These are phyloP conservation scores for Cladosporium velox DNA, from an alignment of 2,329 filamentous ascomycete species.

Conservation along the genomic window DNA sequence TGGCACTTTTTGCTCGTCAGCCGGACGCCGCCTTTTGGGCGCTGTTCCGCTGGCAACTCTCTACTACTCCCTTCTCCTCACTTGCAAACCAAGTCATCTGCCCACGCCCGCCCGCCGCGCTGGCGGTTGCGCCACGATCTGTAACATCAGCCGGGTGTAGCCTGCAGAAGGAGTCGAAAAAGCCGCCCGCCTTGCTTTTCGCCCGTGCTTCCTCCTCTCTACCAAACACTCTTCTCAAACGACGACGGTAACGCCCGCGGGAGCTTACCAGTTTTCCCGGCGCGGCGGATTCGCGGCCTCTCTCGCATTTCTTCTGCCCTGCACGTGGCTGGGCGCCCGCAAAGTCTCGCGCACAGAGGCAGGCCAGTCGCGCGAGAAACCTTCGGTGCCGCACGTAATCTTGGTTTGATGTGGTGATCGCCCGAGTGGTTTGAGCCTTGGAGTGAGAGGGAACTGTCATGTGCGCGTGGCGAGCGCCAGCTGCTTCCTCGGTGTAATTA, in stretches of 20 bases:
- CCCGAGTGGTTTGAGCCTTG: not conserved
- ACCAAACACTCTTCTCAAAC: not conserved
- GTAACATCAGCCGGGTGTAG: conserved; percentile 11
- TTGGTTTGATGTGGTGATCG: not conserved
- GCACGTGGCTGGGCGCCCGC: conserved; percentile 5
- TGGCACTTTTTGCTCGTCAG: conserved; percentile 9
- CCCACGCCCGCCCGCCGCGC: not conserved
- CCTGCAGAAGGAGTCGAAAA: conserved; percentile 9
- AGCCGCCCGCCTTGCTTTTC: conserved; percentile 1
- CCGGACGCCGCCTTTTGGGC: conserved; percentile 8
- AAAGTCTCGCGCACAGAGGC: not conserved
- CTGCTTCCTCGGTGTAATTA: not conserved
- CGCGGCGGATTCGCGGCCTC: conserved; percentile 16
- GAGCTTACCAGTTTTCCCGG: not conserved
- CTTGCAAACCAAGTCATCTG: conserved; percentile 12
- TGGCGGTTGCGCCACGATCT: conserved; percentile 6
- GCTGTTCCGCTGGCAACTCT: conserved; percentile 5
- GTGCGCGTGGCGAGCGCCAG: conserved; percentile 1
- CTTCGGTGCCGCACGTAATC: conserved; percentile 6
- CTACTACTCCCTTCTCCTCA: not conserved
- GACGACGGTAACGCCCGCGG: not conserved
- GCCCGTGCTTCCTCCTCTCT: not conserved
- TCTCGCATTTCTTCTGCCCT: conserved; percentile 6
- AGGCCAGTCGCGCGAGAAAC: not conserved
- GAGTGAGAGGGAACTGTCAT: not conserved